These are phyloP conservation scores for Xylaria castorea DNA, from an alignment of 495 filamentous ascomycete species.

Conservation along the genomic window DNA sequence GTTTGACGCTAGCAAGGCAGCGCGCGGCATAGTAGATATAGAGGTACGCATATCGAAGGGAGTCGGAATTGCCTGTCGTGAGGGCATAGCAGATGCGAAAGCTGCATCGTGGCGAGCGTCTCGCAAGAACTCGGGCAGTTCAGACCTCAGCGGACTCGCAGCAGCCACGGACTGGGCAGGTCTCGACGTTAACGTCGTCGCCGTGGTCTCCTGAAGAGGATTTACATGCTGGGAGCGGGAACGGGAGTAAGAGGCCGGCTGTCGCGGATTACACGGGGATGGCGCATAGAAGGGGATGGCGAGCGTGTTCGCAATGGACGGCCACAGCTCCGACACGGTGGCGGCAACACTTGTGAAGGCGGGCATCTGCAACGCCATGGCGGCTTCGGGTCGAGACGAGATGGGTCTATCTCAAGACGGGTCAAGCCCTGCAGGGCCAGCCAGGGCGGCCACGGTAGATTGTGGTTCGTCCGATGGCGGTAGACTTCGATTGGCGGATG, in stretches of 20 bases:
- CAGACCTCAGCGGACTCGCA: conserved; percentile 27
- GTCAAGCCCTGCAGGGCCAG: conserved; percentile 18
- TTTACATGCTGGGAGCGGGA: conserved; percentile 6
- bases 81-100: conserved; percentile 24
- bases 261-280: conserved; percentile 22
- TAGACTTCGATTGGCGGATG: background rate
- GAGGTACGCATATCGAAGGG: conserved; percentile 44
- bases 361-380: conserved; percentile 42
- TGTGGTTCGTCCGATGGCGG: conserved; percentile 20
- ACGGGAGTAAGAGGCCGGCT: conserved; percentile 27
- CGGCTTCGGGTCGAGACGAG: conserved; percentile 27
- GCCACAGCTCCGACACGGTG: conserved; percentile 61
- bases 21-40: conserved; percentile 38
- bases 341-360: conserved; percentile 55
- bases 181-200: background rate
- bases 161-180: conserved; percentile 21
- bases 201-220: background rate
- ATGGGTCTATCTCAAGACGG: conserved; percentile 3
- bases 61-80: conserved; percentile 32
- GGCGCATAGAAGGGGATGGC: conserved; percentile 49
- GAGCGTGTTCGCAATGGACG: conserved; percentile 58
- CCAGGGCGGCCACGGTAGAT: conserved; percentile 19
- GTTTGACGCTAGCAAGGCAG: conserved; percentile 37
- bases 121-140: conserved; percentile 52
- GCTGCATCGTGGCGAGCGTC: conserved; percentile 35